Conservation (phyloP, 179 eudicot species). For the Beta macrorhiza region DNA sequence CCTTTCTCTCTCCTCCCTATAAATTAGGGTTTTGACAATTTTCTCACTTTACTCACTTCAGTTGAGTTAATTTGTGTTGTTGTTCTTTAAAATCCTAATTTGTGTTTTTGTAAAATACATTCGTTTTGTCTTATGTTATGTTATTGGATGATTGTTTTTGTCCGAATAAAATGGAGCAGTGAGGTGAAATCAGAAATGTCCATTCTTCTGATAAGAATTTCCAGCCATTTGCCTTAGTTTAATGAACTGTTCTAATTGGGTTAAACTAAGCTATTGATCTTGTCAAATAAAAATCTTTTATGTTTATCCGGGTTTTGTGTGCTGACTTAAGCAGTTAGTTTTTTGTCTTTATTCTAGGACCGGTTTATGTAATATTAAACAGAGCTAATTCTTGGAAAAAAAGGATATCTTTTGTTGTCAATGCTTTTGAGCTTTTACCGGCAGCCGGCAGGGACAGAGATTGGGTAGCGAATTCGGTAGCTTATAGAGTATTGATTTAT, state of each 20-base stretch:
- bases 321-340: background rate
- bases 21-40: background rate
- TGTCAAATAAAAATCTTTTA: background rate
- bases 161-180: background rate
- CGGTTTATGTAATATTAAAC: background rate
- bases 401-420: background rate
- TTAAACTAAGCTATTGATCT: background rate
- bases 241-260: too few relatives aligned
- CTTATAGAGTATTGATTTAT: too few relatives aligned
- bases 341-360: too few relatives aligned
- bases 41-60: background rate
- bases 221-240: background rate
- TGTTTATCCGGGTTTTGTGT: background rate
- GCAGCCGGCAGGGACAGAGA: too few relatives aligned
- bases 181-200: background rate
- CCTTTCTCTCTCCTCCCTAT: background rate
- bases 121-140: background rate
- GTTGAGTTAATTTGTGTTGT: background rate
- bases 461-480: too few relatives aligned
- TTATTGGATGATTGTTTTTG: background rate
- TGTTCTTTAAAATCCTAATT: background rate
- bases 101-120: background rate
- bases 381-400: background rate
- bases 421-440: too few relatives aligned
- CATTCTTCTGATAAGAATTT: background rate